Evolutionary conservation across 805 yeast species (phyloP), one percentile per base, ranked within the genome.

Genomic region (Vanderwaltozyma verrucispora): DNA sequence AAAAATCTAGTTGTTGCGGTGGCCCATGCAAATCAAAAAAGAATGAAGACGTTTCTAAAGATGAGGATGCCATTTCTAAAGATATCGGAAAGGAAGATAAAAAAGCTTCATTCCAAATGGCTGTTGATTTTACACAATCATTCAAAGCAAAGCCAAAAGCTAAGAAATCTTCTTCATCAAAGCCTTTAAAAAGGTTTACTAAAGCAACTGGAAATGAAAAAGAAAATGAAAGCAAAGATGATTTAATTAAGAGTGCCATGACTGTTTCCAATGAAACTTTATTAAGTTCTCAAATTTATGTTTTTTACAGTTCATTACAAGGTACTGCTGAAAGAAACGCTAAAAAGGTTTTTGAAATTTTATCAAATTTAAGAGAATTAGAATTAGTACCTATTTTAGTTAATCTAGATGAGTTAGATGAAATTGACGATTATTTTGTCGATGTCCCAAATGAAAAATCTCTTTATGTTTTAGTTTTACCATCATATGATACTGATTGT

Each of bases 401-500:
- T 38, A 79, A 81, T 53, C 56, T 87, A 37, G 96, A 88, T 58
- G 89, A 87, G 41, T 64, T 88, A 14, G 81, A 79, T 45, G 95
- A 88, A 59, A 62, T 84, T 36, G 96, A 88, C 50, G 81, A 81
- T 41, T 87, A 74, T 56, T 87, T 87, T 54, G 67, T 84, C 33
- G 72, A 71, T 35, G 68, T 75, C 10, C 94, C 94, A 5, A 47
- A 51, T 23, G 58, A 58, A 4, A 70, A 75, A 38, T 61, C 72
- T 29, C 60, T 85, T 11, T 87, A 85, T 50, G 54, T 88, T 27
- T 46, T 87, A 41, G 84, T 87, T 13, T 65, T 87, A 24, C 96
- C 96, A 2, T 85, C 95, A 0, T 87, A 87, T 54, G 96, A 86
- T 46, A 82, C 88, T 0, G 96, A 87, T 56, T 83, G 94, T 1